phyloP scores from a whole-genome alignment of 768 basidiomycete genomes.

The Leccinum arenicola region DNA sequence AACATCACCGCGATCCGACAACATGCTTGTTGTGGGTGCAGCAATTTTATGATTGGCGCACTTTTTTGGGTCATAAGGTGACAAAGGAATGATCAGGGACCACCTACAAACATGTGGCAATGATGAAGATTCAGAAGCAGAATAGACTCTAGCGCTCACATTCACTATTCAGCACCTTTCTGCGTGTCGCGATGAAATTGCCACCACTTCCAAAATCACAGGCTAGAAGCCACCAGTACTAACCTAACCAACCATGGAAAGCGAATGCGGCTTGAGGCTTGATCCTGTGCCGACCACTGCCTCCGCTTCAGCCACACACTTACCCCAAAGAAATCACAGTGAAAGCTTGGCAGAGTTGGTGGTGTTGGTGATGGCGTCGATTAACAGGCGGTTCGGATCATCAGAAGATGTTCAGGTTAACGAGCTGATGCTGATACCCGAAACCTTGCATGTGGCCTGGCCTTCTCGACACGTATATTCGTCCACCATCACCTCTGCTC shows the following conservation, averaged over 20 bases:
- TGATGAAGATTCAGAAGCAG: neutral
- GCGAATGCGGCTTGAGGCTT: neutral
- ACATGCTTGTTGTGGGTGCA: neutral
- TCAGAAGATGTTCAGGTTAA: neutral
- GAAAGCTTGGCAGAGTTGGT: neutral
- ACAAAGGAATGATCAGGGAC: neutral
- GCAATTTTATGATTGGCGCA: neutral
- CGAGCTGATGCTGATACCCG: neutral
- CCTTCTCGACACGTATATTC: neutral
- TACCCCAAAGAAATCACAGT: neutral
- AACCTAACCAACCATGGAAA: neutral
- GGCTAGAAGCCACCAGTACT: neutral
- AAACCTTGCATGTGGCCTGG: neutral
- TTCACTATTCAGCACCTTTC: neutral
- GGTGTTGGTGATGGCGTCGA: neutral
- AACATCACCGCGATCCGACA: neutral
- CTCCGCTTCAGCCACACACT: neutral
- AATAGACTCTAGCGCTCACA: neutral
- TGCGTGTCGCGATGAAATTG: neutral
- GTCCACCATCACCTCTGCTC: neutral
- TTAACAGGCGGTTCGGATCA: neutral
- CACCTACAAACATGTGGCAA: neutral
- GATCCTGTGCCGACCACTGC: neutral
- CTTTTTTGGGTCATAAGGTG: neutral
- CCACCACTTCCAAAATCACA: neutral